Base-by-base conservation (phyloP, 2,329 filamentous ascomycete genomes). In the Metarhizium humberi region DNA sequence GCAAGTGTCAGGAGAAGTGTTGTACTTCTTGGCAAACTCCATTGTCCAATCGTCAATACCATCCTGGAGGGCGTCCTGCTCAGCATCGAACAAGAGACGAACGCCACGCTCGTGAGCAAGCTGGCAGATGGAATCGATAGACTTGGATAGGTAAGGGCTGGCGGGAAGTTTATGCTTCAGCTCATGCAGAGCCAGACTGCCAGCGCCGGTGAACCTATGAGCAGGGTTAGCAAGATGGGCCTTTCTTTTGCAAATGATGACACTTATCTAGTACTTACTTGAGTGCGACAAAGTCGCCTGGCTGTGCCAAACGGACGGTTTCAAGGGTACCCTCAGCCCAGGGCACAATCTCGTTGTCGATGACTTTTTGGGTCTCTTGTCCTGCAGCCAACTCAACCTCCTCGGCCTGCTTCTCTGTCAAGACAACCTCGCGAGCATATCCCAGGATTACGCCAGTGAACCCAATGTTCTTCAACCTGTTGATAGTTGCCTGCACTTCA, bases 1-100 rank as follows among this genome's bases (percentile, higher is more conserved):
- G 3, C 88, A 85, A 54, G 78, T 76, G 36, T 79, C 79, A 10
- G 65, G 87, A 0, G 71, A 73, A 58, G 75, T 80, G 73, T 95
- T 95, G 75, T 88, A 92, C 66, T 81, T 83, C 62, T 82, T 80
- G 75, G 91, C 88, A 62, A 90, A 86, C n/a, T 79, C 73, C 51
- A 94, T 71, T 5, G 86, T 89, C 87, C 90, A 92, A 61, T 82
- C 79, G 67, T 94, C 86, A 58, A 95, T 92, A 7, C 90, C 90
- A 6, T 79, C 74, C 71, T 95, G 89, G 34, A 94, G 79, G 55
- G 81, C 79, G 55, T 86, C 84, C 69, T 95, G 90, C 71, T 96
- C 92, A 1, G 90, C 92, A 59, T 95, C 90, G 59, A 95, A 90
- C 2, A 95, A 80, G 1, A 96, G 78, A 3, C 82, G 79, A 3